phyloP scores from a whole-genome alignment of 352 stramenopile genomes.

The Phytopythium kandeliae region DNA sequence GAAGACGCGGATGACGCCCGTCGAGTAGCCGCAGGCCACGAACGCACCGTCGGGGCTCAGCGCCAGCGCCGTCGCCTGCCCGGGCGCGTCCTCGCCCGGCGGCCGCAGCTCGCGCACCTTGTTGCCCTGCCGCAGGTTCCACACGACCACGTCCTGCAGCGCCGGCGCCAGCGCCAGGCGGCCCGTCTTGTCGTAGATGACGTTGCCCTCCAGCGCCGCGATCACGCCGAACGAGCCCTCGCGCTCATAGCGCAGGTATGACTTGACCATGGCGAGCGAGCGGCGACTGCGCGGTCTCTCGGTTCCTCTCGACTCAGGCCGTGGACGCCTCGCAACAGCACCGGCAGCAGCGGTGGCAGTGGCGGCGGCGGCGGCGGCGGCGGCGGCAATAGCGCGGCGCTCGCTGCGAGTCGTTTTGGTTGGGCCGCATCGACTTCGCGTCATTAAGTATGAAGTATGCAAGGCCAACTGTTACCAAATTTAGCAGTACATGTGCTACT shows the following conservation, averaged over 20 bases:
- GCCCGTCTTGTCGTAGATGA: constrained; percentile 82
- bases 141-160: constrained; percentile 89
- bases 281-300: no score
- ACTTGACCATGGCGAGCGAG: constrained; percentile 81
- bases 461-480: no score
- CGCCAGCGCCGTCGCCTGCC: constrained; percentile 75
- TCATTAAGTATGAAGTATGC: no score
- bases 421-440: no score
- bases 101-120: constrained; percentile 68
- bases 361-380: no score
- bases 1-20: constrained; percentile 74
- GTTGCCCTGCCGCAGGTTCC: constrained; percentile 89
- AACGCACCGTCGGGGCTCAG: constrained; percentile 74
- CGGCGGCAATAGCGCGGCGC: no score
- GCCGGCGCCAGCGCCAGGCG: constrained; percentile 83
- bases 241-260: constrained; percentile 91
- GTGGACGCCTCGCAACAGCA: not conserved
- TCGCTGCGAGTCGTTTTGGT: no score
- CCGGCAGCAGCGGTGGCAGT: not conserved
- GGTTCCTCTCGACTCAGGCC: no score
- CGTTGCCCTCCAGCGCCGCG: constrained; percentile 81
- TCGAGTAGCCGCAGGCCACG: constrained; percentile 83
- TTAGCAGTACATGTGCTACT: no score
- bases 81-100: constrained; percentile 12
- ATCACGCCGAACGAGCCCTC: constrained; percentile 89